Conservation (phyloP, 305 asterid genomes). For the Fraxinus sp. region DNA sequence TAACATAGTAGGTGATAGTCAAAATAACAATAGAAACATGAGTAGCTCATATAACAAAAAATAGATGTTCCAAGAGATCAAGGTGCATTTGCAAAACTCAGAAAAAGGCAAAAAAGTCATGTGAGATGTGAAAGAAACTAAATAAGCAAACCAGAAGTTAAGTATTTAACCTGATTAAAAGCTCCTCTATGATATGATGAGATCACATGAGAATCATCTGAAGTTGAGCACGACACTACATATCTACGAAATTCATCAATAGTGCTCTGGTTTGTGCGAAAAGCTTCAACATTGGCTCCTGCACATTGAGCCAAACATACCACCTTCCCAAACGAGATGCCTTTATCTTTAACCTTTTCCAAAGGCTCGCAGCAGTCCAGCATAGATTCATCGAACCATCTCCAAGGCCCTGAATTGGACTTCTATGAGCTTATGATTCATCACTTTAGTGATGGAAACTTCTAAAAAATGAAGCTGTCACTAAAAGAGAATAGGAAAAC, state of each 20-base stretch:
- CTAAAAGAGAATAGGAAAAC: background rate
- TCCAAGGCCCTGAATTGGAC: constrained; percentile 82
- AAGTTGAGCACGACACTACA: constrained; percentile 62
- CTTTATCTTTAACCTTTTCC: constrained; percentile 79
- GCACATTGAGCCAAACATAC: constrained; percentile 97
- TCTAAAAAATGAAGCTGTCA: constrained; percentile 6
- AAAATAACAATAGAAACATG: background rate
- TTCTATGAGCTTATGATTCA: constrained; percentile 8
- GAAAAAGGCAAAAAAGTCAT: constrained; percentile 7
- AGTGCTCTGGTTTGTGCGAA: constrained; percentile 78
- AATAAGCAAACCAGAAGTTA: background rate
- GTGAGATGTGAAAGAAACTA: constrained; percentile 2
- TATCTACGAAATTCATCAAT: constrained; percentile 81
- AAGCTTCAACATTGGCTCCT: constrained; percentile 90
- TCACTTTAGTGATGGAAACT: background rate
- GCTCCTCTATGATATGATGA: constrained; percentile 83
- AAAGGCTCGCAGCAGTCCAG: constrained; percentile 96
- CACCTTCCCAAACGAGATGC: constrained; percentile 94
- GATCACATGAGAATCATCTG: constrained; percentile 81
- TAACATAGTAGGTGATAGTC: background rate
- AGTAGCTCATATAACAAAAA: background rate
- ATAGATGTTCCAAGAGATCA: background rate
- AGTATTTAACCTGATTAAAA: constrained; percentile 62
- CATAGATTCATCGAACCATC: constrained; percentile 99
- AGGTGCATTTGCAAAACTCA: background rate